Conservation (phyloP, 345 rosid species). For the Kandelia obovata region DNA sequence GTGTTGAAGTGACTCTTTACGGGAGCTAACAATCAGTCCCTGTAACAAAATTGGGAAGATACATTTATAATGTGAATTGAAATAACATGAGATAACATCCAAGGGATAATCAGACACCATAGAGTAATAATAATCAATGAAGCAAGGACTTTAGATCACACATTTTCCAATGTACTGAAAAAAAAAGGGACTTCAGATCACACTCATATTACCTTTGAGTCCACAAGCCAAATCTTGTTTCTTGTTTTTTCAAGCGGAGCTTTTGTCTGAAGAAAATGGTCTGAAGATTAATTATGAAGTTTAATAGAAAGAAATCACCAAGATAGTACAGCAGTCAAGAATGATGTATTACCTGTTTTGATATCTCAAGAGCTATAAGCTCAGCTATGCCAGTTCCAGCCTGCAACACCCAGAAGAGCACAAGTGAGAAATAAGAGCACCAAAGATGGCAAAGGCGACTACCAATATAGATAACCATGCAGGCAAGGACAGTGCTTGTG, state of each 20-base stretch:
- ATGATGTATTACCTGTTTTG: constrained; percentile 76
- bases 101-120: too few relatives aligned
- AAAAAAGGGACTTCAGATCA: constrained; percentile 1
- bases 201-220: constrained; percentile 68
- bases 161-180: too few relatives aligned
- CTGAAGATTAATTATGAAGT: constrained; percentile 20
- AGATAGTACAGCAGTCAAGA: background rate
- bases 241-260: constrained; percentile 67
- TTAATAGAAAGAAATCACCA: constrained; percentile 1
- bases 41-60: constrained; percentile 22
- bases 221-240: constrained; percentile 94
- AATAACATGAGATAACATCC: too few relatives aligned
- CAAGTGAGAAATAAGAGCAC: constrained; percentile 6
- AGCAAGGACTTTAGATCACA: background rate
- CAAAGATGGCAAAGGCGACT: background rate
- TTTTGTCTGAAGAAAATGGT: constrained; percentile 43
- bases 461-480: background rate
- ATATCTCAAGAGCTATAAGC: constrained; percentile 87
- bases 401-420: constrained; percentile 34
- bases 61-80: too few relatives aligned
- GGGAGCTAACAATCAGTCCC: constrained; percentile 80
- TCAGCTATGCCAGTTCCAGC: constrained; percentile 99
- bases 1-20: constrained; percentile 79
- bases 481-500: background rate
- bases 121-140: background rate